These are phyloP conservation scores for Tubosaeta sp. DNA, from an alignment of 768 basidiomycete species.

Conservation along the genomic window DNA sequence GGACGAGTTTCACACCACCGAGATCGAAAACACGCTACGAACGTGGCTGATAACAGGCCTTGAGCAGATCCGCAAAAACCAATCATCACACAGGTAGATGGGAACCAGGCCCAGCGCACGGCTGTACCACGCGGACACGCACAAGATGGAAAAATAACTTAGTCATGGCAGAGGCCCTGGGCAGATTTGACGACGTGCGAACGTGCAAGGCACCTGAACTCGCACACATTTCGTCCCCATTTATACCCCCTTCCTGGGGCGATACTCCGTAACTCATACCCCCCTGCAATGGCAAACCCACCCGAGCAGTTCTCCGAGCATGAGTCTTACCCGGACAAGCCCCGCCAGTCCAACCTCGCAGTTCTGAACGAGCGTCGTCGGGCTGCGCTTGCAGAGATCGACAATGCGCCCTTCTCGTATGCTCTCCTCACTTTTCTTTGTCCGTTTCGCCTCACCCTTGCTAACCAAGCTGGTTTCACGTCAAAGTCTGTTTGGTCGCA, in stretches of 20 bases:
- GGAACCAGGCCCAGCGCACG: not conserved
- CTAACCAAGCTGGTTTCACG: constrained; percentile 70
- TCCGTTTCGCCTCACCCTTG: not conserved
- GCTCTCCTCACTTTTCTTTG: constrained; percentile 21
- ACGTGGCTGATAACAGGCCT: not conserved
- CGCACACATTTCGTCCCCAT: not conserved
- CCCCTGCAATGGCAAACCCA: constrained; percentile 17
- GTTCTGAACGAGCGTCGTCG: constrained; percentile 68
- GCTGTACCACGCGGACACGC: not conserved
- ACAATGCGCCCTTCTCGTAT: constrained; percentile 81
- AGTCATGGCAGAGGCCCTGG: not conserved
- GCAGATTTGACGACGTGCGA: constrained; percentile 12
- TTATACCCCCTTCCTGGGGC: constrained; percentile 7
- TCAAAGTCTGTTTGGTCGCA: constrained; percentile 64
- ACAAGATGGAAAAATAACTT: not conserved
- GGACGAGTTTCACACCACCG: not conserved
- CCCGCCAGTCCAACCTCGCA: constrained; percentile 25
- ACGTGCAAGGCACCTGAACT: constrained; percentile 29
- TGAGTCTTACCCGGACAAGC: constrained; percentile 29
- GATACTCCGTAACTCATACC: not conserved
- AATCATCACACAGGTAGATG: not conserved
- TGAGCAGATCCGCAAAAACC: not conserved
- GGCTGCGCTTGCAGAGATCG: constrained; percentile 80
- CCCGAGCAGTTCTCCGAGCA: constrained; percentile 26
- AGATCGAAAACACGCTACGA: not conserved